phyloP scores from a whole-genome alignment of 2,329 filamentous ascomycete species.

The Beauveria pseudobassiana region DNA sequence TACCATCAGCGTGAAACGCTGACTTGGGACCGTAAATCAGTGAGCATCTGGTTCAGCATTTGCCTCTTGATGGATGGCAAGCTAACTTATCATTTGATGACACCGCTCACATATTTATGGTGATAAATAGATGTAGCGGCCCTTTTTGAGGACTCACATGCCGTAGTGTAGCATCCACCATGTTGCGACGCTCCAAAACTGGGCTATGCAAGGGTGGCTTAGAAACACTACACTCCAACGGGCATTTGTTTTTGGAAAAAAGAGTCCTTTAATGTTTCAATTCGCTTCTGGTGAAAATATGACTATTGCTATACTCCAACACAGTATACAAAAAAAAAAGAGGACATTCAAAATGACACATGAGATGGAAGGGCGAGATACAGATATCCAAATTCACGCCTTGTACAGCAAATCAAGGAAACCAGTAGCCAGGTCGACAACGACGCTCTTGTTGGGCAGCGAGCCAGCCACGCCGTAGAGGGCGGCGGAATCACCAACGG shows the following conservation, averaged over 20 bases:
- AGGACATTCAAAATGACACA: background rate
- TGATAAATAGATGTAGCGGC: no score
- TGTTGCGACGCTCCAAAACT: background rate
- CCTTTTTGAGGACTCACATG: no score
- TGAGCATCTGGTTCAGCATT: no score
- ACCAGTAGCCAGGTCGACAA: slow-evolving; percentile 80
- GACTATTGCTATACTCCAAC: background rate
- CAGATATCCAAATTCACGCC: slow-evolving; percentile 40
- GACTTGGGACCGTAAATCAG: background rate
- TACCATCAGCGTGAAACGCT: background rate
- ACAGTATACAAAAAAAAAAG: background rate
- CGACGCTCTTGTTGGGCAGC: slow-evolving; percentile 90
- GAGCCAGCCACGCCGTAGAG: slow-evolving; percentile 93
- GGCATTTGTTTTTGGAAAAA: background rate
- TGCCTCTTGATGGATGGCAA: no score
- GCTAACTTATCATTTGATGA: no score
- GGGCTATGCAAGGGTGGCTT: background rate
- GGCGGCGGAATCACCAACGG: slow-evolving; percentile 72
- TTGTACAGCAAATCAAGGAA: slow-evolving; percentile 94
- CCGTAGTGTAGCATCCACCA: background rate
- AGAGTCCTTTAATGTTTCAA: background rate
- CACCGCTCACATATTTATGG: no score
- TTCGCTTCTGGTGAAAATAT: background rate
- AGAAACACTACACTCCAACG: background rate
- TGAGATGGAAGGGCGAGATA: no score